A percentile compares a stretch with the other conserved stretches of the same genome.
Conservation (phyloP, 352 stramenopile species). For the Phytophthora citrophthora region DNA sequence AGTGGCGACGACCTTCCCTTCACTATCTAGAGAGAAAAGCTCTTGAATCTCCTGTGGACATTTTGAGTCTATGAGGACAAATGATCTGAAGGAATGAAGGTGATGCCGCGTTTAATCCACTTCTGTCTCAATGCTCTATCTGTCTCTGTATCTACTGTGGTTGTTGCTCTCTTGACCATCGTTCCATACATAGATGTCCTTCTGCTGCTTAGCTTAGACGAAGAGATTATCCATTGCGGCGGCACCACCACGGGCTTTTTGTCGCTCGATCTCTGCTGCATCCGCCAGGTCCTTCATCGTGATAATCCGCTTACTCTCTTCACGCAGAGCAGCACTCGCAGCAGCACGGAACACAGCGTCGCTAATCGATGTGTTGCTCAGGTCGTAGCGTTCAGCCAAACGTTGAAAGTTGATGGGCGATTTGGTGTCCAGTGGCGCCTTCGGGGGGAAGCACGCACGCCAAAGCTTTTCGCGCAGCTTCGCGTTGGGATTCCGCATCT, state of each 20-base stretch:
- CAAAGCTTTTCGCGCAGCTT: constrained; percentile 78
- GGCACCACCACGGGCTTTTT: constrained; percentile 66
- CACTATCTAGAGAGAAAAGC: constrained; percentile 53
- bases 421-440: constrained; percentile 63
- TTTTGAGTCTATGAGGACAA: background rate
- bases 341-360: constrained; percentile 86
- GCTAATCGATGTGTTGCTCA: constrained; percentile 80
- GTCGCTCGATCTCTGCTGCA: constrained; percentile 75
- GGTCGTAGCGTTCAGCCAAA: constrained; percentile 75
- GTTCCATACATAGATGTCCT: constrained; percentile 26
- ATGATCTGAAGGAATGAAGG: constrained; percentile 32
- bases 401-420: constrained; percentile 69
- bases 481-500: constrained; percentile 82
- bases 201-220: constrained; percentile 49
- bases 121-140: constrained; percentile 22
- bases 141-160: constrained; percentile 13
- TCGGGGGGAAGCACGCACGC: constrained; percentile 76
- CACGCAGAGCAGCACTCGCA: constrained; percentile 69
- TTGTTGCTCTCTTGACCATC: background rate
- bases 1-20: constrained; percentile 93
- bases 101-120: constrained; percentile 25
- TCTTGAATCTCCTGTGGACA: too few relatives aligned
- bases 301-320: constrained; percentile 67
- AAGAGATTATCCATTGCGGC: constrained; percentile 85
- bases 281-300: constrained; percentile 83